A percentile compares a stretch with the other conserved stretches of the same genome.
These are phyloP conservation scores for Scedosporium apiospermum DNA, from an alignment of 2,329 filamentous ascomycete genomes.

Conservation along the genomic window DNA sequence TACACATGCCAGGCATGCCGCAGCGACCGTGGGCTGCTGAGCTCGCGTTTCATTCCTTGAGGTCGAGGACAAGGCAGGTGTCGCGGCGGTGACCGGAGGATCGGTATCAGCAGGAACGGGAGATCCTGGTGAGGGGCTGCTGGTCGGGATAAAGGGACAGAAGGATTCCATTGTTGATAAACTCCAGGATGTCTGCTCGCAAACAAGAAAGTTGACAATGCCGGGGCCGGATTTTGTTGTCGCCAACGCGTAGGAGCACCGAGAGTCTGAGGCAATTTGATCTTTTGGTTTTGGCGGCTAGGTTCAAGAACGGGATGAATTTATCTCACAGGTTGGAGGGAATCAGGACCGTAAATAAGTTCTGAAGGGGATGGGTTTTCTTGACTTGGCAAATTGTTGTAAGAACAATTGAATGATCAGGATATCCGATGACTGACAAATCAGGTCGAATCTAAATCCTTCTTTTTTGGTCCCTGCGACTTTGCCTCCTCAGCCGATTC, in stretches of 20 bases:
- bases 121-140: neutral
- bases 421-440: neutral
- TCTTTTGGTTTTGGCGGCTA: too few relatives aligned
- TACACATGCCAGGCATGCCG: conserved; percentile 48
- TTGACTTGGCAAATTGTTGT: neutral
- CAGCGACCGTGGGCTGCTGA: conserved; percentile 25
- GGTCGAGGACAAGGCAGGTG: neutral
- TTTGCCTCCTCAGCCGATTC: neutral
- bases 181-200: neutral
- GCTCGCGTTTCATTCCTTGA: neutral
- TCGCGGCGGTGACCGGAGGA: neutral
- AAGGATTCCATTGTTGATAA: neutral
- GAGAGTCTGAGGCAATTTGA: too few relatives aligned
- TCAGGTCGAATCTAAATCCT: neutral
- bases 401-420: neutral
- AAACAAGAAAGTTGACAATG: neutral
- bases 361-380: neutral
- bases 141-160: neutral
- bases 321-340: neutral
- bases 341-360: neutral
- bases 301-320: neutral
- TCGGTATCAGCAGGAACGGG: neutral
- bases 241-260: neutral
- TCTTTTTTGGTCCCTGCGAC: neutral
- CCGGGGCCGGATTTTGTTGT: neutral